Evolutionary conservation across 768 basidiomycete genomes (phyloP), one percentile per base, ranked within the genome.

Genomic region (Hydnomerulius pinastri): DNA sequence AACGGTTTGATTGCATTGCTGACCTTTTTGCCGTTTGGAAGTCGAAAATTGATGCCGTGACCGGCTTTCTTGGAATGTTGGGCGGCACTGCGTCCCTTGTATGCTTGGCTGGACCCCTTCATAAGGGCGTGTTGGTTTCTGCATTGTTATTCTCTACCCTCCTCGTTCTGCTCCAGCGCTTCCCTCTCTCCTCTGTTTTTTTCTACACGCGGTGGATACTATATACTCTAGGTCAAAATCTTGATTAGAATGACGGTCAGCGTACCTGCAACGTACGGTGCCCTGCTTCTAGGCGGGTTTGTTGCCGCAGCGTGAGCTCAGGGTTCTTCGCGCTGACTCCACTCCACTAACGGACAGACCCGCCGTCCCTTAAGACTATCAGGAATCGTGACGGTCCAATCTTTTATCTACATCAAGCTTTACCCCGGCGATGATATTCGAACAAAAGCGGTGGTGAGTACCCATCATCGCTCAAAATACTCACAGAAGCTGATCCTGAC

Each of bases 261-360:
- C 25, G 27, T 67, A 24, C 51, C 44, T 28, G 29, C 56, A 35
- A 69, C 66, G 25, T 50, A 56, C 12, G 66, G 66, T 8, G 66
- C 66, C n/a, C 55, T 68, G 10, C 54, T 68, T 3, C 39, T 70
- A 3, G 66, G 66, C 23, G 66, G 63, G 40, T 68, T 68, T 49
- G 39, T 57, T 38, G 68, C 68, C 13, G 57, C 66, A 20, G 55
- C 30, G 66, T 68, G 28, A 53, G 66, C 33, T n/a, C 23, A 5
- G 1, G 4, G 10, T 30, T 21, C 1, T 21, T 11, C 1, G 3
- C 24, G 20, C 3, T 23, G 4, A 6, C 36, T 36, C n/a, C 21
- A 29, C 25, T 20, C 13, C 21, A n/a, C 48, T 42, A 3, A 43
- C 20, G 13, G 3, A 6, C 13, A 6, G 21, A 12, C 28, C 33